Evolutionary conservation across 306 rosid species (phyloP).

Genomic region (Rosa chinensis): DNA sequence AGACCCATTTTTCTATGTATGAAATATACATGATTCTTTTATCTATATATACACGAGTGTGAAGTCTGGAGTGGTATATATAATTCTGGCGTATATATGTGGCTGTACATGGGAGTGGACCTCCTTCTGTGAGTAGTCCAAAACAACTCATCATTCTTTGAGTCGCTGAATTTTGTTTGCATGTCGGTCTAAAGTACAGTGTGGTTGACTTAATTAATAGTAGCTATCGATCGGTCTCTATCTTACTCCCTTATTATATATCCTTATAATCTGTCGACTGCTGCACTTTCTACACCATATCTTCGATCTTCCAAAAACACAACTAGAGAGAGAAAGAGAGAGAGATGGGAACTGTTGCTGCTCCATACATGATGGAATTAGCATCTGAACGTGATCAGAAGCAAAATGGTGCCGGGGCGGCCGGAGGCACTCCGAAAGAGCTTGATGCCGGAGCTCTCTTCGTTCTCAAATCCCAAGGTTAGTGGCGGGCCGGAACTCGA

Average conservation of each 20-base stretch:
- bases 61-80: not conserved
- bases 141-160: not conserved
- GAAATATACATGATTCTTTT: no score
- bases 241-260: not conserved
- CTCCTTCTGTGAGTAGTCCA: not conserved
- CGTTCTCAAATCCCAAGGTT: slow-evolving; percentile 78
- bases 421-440: slow-evolving; percentile 21
- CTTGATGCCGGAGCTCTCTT: slow-evolving; percentile 80
- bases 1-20: no score
- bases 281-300: not conserved
- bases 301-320: not conserved
- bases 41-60: no score
- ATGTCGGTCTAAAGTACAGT: not conserved
- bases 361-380: slow-evolving; percentile 32
- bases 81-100: no score
- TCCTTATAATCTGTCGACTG: not conserved
- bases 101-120: not conserved
- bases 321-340: not conserved
- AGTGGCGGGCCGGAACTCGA: not conserved
- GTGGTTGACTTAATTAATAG: not conserved
- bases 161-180: no score
- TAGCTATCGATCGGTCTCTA: no score
- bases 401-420: slow-evolving; percentile 36
- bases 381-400: slow-evolving; percentile 29
- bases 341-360: slow-evolving; percentile 35